Conservation (phyloP, 306 rosid species). For the Trifolium fragiferum region DNA sequence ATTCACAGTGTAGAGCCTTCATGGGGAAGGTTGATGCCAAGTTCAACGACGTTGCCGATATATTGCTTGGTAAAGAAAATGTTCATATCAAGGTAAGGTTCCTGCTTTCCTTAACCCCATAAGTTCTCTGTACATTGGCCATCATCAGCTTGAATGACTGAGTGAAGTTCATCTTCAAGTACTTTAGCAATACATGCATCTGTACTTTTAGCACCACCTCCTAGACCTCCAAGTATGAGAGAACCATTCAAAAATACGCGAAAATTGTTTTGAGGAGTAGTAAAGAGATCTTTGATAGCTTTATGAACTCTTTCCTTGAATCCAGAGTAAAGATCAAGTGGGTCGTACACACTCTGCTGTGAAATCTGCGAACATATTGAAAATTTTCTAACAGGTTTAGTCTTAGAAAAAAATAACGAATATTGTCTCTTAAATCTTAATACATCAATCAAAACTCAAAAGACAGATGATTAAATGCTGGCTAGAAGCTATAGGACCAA, state of each 20-base stretch:
- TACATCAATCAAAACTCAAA: conserved; percentile 19
- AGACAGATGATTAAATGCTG: conserved; percentile 10
- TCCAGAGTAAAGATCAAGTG: conserved; percentile 88
- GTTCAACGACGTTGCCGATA: too few relatives aligned
- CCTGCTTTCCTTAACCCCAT: too few relatives aligned
- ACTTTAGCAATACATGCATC: conserved; percentile 52
- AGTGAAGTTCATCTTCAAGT: conserved; percentile 82
- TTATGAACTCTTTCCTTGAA: conserved; percentile 72
- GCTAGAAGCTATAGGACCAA: conserved; percentile 13
- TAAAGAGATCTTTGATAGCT: conserved; percentile 73
- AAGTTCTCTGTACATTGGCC: conserved; percentile 63
- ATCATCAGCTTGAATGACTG: conserved; percentile 62
- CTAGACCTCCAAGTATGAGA: conserved; percentile 81
- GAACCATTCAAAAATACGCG: conserved; percentile 87
- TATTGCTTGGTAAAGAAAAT: too few relatives aligned
- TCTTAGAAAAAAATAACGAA: not conserved
- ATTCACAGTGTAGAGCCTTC: too few relatives aligned
- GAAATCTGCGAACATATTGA: conserved; percentile 62
- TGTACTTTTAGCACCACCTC: conserved; percentile 69
- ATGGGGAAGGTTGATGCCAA: too few relatives aligned
- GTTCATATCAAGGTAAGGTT: too few relatives aligned
- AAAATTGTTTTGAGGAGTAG: conserved; percentile 91
- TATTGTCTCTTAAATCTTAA: not conserved
- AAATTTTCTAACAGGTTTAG: conserved; percentile 28
- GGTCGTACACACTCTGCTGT: conserved; percentile 73